Base-by-base conservation (phyloP, 495 filamentous ascomycete species). In the Aspergillus heteromorphus region DNA sequence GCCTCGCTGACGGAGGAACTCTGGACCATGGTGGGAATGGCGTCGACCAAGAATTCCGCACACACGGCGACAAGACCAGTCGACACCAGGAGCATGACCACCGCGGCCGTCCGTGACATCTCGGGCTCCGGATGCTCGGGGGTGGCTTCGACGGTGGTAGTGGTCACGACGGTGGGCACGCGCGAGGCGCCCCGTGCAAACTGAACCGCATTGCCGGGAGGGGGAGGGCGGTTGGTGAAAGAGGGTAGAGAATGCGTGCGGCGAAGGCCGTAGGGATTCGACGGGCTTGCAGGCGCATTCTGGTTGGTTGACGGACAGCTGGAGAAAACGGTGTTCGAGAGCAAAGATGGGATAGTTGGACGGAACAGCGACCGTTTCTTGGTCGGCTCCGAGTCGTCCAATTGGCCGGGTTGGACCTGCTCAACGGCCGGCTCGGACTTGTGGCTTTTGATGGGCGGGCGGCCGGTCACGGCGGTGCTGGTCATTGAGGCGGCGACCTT, bases 21-120 rank as follows among this genome's bases (percentile, higher is more conserved):
- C 8, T 74, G 73, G 17, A 92, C 79, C 65, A 96, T 84, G 21
- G 74, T 78, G 45, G 87, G 79, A 58, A 96, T 95, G 42, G 85
- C 83, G 54, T 85, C 85, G 18, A 93, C 88, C 53, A 95, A 79
- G 71, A 92, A 93, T 59, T 95, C 89, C 54, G 91, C 91, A 67
- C 91, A 95, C 14, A 88, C 70, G 0, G 91, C 89, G 0, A 96
- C 90, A 1, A 95, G 77, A 6, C 68, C 87, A 2, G 91, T 95
- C 5, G 88, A 87, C 23, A 87, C 61, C 9, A 95, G 69, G 4
- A 96, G 77, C 61, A 92, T 77, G 16, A 90, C 69, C 2, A 93
- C 69, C 6, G 91, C 88, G 0, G 87, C 79, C 14, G 85, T 85
- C 16, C 86, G 86, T 4, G 89, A 91, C 68, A 95, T 82, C 34